Percentiles rank a stretch among this genome's conserved stretches.
These are phyloP conservation scores for Russula vinacea DNA, from an alignment of 768 basidiomycete species.

Conservation along the genomic window DNA sequence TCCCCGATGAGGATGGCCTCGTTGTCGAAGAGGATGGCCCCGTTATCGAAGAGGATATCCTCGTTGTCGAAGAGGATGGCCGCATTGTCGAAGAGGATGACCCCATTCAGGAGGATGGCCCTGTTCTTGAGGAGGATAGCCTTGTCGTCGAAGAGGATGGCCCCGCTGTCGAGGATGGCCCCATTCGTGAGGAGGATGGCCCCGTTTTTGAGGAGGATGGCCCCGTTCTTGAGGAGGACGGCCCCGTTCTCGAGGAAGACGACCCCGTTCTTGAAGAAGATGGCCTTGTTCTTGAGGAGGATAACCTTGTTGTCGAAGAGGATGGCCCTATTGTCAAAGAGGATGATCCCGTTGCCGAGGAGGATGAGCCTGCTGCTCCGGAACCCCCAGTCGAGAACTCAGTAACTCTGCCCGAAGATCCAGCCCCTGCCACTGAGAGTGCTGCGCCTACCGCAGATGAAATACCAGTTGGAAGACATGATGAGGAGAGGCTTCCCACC, in stretches of 20 bases:
- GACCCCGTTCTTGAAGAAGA: neutral
- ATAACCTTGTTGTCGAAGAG: neutral
- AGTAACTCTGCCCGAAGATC: neutral
- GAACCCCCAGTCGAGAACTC: neutral
- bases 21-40: neutral
- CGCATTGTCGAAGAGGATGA: neutral
- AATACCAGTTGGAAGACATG: neutral
- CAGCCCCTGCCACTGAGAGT: neutral
- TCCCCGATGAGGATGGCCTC: neutral
- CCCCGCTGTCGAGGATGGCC: neutral
- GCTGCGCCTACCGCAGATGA: neutral
- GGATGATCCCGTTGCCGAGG: neutral
- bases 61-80: neutral
- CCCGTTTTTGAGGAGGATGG: neutral
- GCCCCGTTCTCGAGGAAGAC: neutral
- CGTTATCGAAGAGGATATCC: neutral
- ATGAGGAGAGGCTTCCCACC: neutral
- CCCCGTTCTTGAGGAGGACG: neutral
- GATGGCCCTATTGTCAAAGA: neutral
- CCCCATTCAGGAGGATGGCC: neutral
- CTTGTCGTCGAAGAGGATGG: neutral
- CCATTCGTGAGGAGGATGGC: neutral
- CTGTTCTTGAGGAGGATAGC: neutral
- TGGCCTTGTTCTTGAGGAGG: neutral
- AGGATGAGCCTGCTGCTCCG: neutral